These are phyloP conservation scores for Epithemia pelagica DNA, from an alignment of 108 stramenopile genomes.

Conservation along the genomic window DNA sequence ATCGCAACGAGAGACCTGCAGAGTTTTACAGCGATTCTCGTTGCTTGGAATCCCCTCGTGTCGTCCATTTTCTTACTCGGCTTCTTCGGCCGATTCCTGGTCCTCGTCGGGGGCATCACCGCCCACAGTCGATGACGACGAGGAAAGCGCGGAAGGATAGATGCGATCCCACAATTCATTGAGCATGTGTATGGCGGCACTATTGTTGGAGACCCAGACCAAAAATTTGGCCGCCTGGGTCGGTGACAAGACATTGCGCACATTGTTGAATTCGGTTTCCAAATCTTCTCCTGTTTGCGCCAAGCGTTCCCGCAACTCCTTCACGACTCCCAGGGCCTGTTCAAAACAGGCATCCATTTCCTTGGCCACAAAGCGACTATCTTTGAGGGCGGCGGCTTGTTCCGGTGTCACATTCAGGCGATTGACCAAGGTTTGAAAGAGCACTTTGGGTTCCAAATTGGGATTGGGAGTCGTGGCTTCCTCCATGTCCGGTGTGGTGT, in stretches of 20 bases:
- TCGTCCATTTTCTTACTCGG: no score
- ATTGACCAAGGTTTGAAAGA: slow-evolving; percentile 39
- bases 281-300: slow-evolving; percentile 57
- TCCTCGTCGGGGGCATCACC: no score
- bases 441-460: slow-evolving; percentile 30
- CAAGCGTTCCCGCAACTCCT: slow-evolving; percentile 45
- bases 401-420: slow-evolving; percentile 48
- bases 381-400: slow-evolving; percentile 58
- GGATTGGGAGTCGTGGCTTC: background rate
- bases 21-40: no score
- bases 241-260: slow-evolving; percentile 75
- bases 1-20: no score
- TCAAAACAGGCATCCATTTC: slow-evolving; percentile 61
- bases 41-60: no score
- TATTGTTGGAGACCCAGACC: slow-evolving; percentile 88
- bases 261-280: slow-evolving; percentile 74
- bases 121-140: no score
- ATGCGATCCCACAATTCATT: slow-evolving; percentile 83
- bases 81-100: no score
- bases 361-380: slow-evolving; percentile 58
- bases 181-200: slow-evolving; percentile 92
- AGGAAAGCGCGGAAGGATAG: slow-evolving; percentile 20
- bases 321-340: slow-evolving; percentile 37
- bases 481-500: no score
- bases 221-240: slow-evolving; percentile 90